Percentiles rank a stretch among this genome's conserved stretches.
Conservation (phyloP, 306 rosid genomes). For the Quercus parvula region DNA sequence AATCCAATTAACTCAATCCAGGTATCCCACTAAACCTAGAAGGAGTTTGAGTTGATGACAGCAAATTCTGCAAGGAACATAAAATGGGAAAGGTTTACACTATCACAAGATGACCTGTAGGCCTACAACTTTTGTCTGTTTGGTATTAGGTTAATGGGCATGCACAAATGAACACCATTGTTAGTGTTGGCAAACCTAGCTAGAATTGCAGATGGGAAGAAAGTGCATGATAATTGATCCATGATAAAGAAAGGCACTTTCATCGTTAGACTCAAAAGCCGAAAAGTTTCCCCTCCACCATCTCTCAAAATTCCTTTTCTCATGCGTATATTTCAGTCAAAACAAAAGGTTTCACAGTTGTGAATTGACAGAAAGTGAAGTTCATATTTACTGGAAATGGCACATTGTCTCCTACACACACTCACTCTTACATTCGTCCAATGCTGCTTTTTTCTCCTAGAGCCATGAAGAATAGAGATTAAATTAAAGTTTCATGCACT, state of each 20-base stretch:
- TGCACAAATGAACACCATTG: not conserved
- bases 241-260: constrained; percentile 63
- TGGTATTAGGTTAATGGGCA: constrained; percentile 16
- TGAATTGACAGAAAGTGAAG: constrained; percentile 68
- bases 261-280: constrained; percentile 77
- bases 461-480: constrained; percentile 6
- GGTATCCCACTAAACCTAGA: not conserved
- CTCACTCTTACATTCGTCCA: not conserved
- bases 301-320: constrained; percentile 19
- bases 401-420: constrained; percentile 40
- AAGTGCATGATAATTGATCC: constrained; percentile 28
- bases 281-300: constrained; percentile 48
- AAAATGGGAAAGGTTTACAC: not conserved
- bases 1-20: no score
- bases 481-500: not conserved
- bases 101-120: constrained; percentile 10
- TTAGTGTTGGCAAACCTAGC: constrained; percentile 11
- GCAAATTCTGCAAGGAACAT: not conserved
- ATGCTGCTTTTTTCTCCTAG: not conserved
- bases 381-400: constrained; percentile 23
- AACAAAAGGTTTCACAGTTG: constrained; percentile 30
- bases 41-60: constrained; percentile 17
- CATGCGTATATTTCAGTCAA: constrained; percentile 26
- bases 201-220: constrained; percentile 19
- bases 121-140: not conserved